A percentile compares a stretch with the other conserved stretches of the same genome.
Evolutionary conservation across 495 filamentous ascomycete species (phyloP).

Genomic region (Xylaria grammica): DNA sequence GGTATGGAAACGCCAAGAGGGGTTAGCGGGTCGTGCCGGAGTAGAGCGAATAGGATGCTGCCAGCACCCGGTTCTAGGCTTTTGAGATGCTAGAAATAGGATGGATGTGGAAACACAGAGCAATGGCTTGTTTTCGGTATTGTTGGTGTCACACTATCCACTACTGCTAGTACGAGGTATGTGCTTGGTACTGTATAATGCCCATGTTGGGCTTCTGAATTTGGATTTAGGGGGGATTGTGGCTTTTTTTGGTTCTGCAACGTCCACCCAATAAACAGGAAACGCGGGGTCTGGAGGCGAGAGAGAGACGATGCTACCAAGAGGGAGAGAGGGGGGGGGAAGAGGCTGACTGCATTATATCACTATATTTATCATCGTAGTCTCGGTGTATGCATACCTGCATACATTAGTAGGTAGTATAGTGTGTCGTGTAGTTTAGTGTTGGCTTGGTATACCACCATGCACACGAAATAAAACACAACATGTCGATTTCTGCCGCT

Average conservation of each 20-base stretch:
- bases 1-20: conserved; percentile 13
- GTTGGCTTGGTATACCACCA: too few species aligned
- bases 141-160: conserved; percentile 5
- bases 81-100: conserved; percentile 9
- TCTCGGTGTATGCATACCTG: too few species aligned
- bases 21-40: conserved; percentile 6
- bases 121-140: neutral
- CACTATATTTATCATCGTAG: too few species aligned
- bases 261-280: neutral
- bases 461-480: too few species aligned
- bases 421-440: too few species aligned
- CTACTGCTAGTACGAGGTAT: neutral
- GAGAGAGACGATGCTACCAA: neutral
- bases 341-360: neutral
- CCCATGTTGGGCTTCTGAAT: neutral
- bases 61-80: conserved; percentile 8
- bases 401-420: too few species aligned
- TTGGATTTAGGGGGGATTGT: neutral
- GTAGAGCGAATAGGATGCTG: conserved; percentile 15
- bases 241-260: neutral
- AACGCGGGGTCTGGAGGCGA: neutral
- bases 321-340: neutral
- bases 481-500: too few species aligned
- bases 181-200: too few species aligned
- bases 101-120: conserved; percentile 16